Conservation (phyloP, 176 grass and related monocot species). For the Dactylis glomerata region DNA sequence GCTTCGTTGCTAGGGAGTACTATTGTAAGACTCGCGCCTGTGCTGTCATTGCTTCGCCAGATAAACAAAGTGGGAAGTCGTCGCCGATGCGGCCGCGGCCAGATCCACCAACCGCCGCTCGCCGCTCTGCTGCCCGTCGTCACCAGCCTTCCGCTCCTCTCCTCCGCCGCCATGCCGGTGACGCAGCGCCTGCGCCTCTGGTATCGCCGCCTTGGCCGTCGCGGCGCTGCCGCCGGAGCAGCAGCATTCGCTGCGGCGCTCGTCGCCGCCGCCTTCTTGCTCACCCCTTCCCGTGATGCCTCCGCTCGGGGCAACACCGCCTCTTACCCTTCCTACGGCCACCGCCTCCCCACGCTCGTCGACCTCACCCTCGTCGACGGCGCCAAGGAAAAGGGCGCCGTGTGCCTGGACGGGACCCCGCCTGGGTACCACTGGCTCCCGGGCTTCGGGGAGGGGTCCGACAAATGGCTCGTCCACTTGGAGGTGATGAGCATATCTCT, state of each 20-base stretch:
- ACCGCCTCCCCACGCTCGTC: constrained; percentile 39
- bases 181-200: constrained; percentile 7
- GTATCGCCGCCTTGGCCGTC: constrained; percentile 24
- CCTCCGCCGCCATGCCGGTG: constrained; percentile 13
- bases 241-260: background rate
- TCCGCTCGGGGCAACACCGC: background rate
- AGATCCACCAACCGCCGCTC: constrained; percentile 31
- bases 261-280: constrained; percentile 14
- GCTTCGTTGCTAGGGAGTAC: no score
- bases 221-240: background rate
- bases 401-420: constrained; percentile 72
- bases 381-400: constrained; percentile 18
- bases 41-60: background rate
- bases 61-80: background rate
- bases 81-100: constrained; percentile 4
- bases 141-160: background rate
- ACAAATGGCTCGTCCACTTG: constrained; percentile 68
- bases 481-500: constrained; percentile 20
- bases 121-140: background rate
- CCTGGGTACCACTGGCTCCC: constrained; percentile 59
- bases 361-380: constrained; percentile 40
- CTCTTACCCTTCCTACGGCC: constrained; percentile 31
- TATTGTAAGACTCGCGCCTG: background rate
- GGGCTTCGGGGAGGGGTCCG: constrained; percentile 52
- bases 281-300: constrained; percentile 7